Base-by-base conservation (phyloP, 495 filamentous ascomycete species). In the Xylaria telfairii region DNA sequence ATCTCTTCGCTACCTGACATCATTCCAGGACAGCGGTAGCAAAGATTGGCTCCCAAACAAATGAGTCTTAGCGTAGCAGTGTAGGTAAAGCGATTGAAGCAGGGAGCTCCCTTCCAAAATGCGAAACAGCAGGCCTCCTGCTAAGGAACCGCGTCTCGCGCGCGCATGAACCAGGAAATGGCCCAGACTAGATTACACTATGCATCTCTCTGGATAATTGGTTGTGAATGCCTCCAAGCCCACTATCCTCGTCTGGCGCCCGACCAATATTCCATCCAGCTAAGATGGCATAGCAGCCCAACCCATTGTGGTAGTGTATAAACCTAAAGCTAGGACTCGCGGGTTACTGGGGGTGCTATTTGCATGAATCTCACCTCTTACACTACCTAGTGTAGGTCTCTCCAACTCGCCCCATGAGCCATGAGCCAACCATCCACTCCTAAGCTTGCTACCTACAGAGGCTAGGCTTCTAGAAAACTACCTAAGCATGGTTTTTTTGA, bases 321-420 rank as follows among this genome's bases (percentile, higher is more conserved):
- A 51, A 65, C 24, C 21, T 51, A 54, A 41, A 19, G 59, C 59
- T 17, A 28, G 30, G 37, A 28, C 59, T 62, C 6, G 37, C 21
- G 42, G 10, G 37, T 42, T 28, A 13, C 56, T 12, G 59, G n/a
- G 57, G 37, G 28, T 39, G 7, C 4, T 24, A 1, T 66, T 54
- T 66, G 64, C 64, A 66, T 66, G 64, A 66, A 66, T 66, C 30
- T 66, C 30, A 21, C 64, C 64, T 47, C 34, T 21, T 42, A 26
- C 26, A 26, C 24, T 32, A 54, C 64, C 9, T 17, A 17, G 6
- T 19, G 7, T 44, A 54, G 47, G 28, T 26, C 47, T 39, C 21
- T 42, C 64, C 34, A 54, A 54, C 64, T 66, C 12, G 34, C 15
- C 34, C 62, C 13, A 51, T n/a, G 62, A 51, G 28, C n/a, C n/a